Evolutionary conservation across 768 basidiomycete species (phyloP).

Genomic region (Lactarius trivialis): DNA sequence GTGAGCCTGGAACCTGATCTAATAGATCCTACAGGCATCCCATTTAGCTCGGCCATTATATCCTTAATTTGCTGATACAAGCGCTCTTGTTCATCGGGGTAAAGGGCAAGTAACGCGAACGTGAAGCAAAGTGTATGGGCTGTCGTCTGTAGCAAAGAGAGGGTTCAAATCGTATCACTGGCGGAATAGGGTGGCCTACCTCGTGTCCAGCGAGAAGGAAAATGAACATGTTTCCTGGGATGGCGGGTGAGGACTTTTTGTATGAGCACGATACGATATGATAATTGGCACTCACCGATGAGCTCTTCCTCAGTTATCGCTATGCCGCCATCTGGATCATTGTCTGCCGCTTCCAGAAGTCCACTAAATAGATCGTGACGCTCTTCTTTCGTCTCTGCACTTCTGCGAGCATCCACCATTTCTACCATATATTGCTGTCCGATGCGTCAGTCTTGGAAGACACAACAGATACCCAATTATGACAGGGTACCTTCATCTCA

Average conservation of each 20-base stretch:
- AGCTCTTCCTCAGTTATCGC: slow-evolving; percentile 25
- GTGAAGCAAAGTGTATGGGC: too few species aligned
- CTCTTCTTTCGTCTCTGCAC: slow-evolving; percentile 19
- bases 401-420: slow-evolving; percentile 24
- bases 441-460: neutral
- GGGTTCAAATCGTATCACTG: neutral
- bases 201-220: slow-evolving; percentile 34
- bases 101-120: too few species aligned
- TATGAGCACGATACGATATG: neutral
- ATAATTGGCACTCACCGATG: slow-evolving; percentile 6
- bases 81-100: too few species aligned
- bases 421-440: slow-evolving; percentile 27
- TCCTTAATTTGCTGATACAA: too few species aligned
- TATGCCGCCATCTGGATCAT: slow-evolving; percentile 12
- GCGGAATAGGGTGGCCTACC: slow-evolving; percentile 10
- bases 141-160: too few species aligned
- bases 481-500: slow-evolving; percentile 36
- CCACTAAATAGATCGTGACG: slow-evolving; percentile 27
- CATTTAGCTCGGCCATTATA: too few species aligned
- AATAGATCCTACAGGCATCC: neutral
- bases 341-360: slow-evolving; percentile 23
- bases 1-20: neutral
- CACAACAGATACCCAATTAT: neutral
- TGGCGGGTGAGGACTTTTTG: neutral
- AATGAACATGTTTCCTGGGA: slow-evolving; percentile 27